Percentiles rank a stretch among this genome's conserved stretches.
Evolutionary conservation across 768 basidiomycete species (phyloP).

Genomic region (Rhizopogon roseolus): DNA sequence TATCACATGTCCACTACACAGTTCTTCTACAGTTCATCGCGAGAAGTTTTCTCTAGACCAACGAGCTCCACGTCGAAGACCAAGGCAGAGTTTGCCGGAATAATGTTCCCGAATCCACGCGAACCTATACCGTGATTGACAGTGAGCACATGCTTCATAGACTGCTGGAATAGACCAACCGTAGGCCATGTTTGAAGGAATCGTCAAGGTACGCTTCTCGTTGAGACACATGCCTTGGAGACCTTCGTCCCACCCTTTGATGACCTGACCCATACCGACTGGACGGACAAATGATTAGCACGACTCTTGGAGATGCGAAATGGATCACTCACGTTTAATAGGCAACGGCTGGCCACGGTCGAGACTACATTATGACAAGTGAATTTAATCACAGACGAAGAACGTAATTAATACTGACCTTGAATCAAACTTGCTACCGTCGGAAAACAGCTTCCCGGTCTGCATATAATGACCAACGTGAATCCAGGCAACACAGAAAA

Average conservation of each 20-base stretch:
- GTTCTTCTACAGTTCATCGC: constrained; percentile 49
- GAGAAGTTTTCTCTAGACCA: constrained; percentile 44
- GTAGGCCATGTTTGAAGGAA: constrained; percentile 77
- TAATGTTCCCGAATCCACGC: constrained; percentile 71
- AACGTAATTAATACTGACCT: constrained; percentile 42
- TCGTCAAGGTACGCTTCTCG: constrained; percentile 87
- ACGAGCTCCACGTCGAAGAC: constrained; percentile 86
- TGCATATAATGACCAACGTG: constrained; percentile 25
- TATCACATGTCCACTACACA: neutral
- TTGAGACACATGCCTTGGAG: constrained; percentile 79
- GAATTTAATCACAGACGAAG: neutral
- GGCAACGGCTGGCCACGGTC: constrained; percentile 75
- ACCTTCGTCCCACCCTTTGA: constrained; percentile 82
- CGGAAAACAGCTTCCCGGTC: constrained; percentile 76
- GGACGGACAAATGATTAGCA: constrained; percentile 2
- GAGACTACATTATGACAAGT: constrained; percentile 32
- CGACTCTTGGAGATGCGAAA: neutral
- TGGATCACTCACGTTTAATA: constrained; percentile 60
- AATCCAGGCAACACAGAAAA: neutral
- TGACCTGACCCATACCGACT: constrained; percentile 83
- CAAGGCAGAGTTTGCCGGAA: constrained; percentile 75
- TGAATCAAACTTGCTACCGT: constrained; percentile 86
- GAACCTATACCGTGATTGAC: constrained; percentile 38
- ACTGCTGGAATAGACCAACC: constrained; percentile 44
- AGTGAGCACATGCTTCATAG: neutral